phyloP scores from a whole-genome alignment of 2,329 filamentous ascomycete species.

The Botrytis squamosa region DNA sequence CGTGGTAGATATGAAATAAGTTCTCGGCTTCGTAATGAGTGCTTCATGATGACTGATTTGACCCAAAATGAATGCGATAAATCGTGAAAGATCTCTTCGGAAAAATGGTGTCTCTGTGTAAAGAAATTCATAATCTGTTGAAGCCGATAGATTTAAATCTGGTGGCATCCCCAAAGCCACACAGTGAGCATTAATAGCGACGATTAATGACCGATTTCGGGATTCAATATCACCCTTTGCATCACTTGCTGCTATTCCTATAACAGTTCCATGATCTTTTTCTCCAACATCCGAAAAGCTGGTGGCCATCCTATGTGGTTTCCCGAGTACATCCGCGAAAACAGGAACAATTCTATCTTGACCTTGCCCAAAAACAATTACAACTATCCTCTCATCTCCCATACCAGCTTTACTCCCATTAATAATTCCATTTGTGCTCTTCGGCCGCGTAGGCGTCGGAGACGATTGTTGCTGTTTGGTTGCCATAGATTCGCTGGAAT shows the following conservation, averaged over 20 bases:
- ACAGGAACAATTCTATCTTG: slow-evolving; percentile 73
- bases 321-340: slow-evolving; percentile 77
- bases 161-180: slow-evolving; percentile 68
- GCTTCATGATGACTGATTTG: slow-evolving; percentile 77
- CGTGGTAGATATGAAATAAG: slow-evolving; percentile 83
- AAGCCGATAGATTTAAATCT: slow-evolving; percentile 61
- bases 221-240: slow-evolving; percentile 57
- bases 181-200: slow-evolving; percentile 75
- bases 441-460: slow-evolving; percentile 50
- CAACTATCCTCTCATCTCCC: slow-evolving; percentile 59
- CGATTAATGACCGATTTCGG: slow-evolving; percentile 58
- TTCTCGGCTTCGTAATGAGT: slow-evolving; percentile 73
- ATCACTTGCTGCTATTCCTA: slow-evolving; percentile 60
- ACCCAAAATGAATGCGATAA: slow-evolving; percentile 75
- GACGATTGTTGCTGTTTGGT: slow-evolving; percentile 50
- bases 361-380: slow-evolving; percentile 67
- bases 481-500: slow-evolving; percentile 37
- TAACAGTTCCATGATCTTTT: slow-evolving; percentile 61
- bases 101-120: slow-evolving; percentile 73
- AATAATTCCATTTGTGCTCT: slow-evolving; percentile 40
- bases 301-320: slow-evolving; percentile 61
- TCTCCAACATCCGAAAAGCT: slow-evolving; percentile 54
- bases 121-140: slow-evolving; percentile 83
- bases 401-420: slow-evolving; percentile 37
- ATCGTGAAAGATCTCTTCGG: slow-evolving; percentile 73